phyloP scores from a whole-genome alignment of 768 basidiomycete genomes.

The Collybia sp. region DNA sequence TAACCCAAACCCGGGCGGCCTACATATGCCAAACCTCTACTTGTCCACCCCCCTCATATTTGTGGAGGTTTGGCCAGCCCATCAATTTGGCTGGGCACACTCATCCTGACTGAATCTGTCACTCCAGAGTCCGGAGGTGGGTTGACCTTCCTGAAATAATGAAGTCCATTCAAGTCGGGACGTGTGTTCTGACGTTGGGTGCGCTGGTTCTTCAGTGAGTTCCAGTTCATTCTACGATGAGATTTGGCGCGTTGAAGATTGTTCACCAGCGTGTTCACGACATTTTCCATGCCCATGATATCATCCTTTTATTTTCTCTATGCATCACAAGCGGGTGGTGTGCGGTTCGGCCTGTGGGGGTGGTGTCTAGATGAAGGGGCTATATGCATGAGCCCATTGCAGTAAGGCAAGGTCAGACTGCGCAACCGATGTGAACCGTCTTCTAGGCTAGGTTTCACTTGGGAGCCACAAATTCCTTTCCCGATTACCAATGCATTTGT shows the following conservation, averaged over 20 bases:
- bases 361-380: conserved; percentile 32
- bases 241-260: not conserved
- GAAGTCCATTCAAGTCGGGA: too few species aligned
- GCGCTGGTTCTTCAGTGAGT: conserved; percentile 24
- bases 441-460: conserved; percentile 31
- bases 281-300: conserved; percentile 28
- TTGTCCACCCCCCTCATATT: too few species aligned
- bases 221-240: not conserved
- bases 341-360: conserved; percentile 37
- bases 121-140: too few species aligned
- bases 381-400: conserved; percentile 20
- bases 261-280: conserved; percentile 17
- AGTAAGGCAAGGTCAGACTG: conserved; percentile 15
- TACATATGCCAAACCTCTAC: too few species aligned
- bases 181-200: conserved; percentile 15
- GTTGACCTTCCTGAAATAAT: too few species aligned
- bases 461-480: conserved; percentile 27
- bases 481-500: conserved; percentile 29
- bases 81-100: too few species aligned
- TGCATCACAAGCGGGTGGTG: conserved; percentile 31
- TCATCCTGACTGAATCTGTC: too few species aligned
- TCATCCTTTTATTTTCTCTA: conserved; percentile 30
- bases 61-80: too few species aligned
- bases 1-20: too few species aligned
- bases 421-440: not conserved